A percentile compares a stretch with the other conserved stretches of the same genome.
Conservation (phyloP, 169 alveolate genomes). For the Eimeria sp. region DNA sequence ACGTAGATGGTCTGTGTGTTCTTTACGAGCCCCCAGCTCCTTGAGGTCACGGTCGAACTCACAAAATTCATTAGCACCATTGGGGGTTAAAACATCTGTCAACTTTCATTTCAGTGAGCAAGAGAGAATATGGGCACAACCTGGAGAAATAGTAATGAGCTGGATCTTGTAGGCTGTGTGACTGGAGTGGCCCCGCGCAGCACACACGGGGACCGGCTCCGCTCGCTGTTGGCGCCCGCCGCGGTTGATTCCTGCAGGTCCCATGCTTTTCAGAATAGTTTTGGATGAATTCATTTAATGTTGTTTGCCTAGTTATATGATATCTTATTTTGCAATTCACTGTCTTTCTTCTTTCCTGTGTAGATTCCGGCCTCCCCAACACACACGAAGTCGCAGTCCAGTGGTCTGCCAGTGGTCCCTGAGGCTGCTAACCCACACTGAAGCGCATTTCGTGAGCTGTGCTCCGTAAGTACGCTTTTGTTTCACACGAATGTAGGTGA, state of each 20-base stretch:
- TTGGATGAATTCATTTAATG: background rate
- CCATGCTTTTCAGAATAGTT: background rate
- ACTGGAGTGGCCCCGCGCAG: background rate
- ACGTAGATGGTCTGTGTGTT: background rate
- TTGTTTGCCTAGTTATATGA: background rate
- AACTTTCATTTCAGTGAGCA: no score
- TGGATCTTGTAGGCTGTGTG: background rate
- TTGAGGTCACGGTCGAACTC: background rate
- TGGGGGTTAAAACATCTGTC: no score
- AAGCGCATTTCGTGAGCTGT: background rate
- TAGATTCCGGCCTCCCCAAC: background rate
- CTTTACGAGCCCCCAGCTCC: background rate
- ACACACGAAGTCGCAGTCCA: background rate
- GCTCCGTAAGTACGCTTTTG: background rate
- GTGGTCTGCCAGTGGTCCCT: conserved; percentile 28
- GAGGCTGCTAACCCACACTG: background rate
- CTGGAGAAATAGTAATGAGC: background rate
- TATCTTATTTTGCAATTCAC: background rate
- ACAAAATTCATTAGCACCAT: no score
- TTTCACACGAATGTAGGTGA: background rate
- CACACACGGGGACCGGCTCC: background rate
- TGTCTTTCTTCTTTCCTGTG: background rate
- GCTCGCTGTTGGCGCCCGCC: background rate
- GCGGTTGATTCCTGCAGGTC: background rate
- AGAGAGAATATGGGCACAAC: no score